Percentiles rank a stretch among this genome's conserved stretches.
These are phyloP conservation scores for Pseudogymnoascus sp. DNA, from an alignment of 2,329 filamentous ascomycete species.

Conservation along the genomic window DNA sequence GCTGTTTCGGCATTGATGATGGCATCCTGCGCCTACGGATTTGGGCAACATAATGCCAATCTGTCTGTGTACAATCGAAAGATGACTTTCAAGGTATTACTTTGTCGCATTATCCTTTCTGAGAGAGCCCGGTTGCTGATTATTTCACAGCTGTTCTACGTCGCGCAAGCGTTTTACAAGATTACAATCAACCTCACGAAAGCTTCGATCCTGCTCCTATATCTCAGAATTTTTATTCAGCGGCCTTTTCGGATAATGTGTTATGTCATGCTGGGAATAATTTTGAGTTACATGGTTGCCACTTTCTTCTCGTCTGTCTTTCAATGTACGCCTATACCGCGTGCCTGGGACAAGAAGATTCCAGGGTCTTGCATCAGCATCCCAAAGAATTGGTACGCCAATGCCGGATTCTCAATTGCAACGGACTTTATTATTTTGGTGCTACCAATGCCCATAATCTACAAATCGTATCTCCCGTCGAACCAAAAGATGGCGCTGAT, in stretches of 20 bases:
- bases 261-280: conserved; percentile 35
- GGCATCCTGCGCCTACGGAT: conserved; percentile 35
- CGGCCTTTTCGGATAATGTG: conserved; percentile 39
- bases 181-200: conserved; percentile 47
- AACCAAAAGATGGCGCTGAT: conserved; percentile 42
- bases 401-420: conserved; percentile 33
- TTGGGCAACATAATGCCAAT: conserved; percentile 35
- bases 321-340: conserved; percentile 42
- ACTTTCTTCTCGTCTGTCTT: conserved; percentile 40
- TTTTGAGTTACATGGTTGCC: conserved; percentile 40
- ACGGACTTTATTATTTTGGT: conserved; percentile 31
- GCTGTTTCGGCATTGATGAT: conserved; percentile 25
- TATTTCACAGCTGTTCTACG: conserved; percentile 39
- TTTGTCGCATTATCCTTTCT: not conserved
- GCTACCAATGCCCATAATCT: conserved; percentile 30
- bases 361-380: conserved; percentile 39
- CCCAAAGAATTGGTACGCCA: conserved; percentile 42
- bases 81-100: conserved; percentile 30
- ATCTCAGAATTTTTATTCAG: conserved; percentile 46
- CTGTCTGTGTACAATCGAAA: conserved; percentile 30
- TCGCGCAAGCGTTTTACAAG: conserved; percentile 48
- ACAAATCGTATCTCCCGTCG: conserved; percentile 24
- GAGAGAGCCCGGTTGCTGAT: not conserved
- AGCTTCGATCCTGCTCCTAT: conserved; percentile 45
- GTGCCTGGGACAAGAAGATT: conserved; percentile 39